A percentile compares a stretch with the other conserved stretches of the same genome.
Conservation (phyloP, 805 yeast genomes). For the Ogataea ganodermae region DNA sequence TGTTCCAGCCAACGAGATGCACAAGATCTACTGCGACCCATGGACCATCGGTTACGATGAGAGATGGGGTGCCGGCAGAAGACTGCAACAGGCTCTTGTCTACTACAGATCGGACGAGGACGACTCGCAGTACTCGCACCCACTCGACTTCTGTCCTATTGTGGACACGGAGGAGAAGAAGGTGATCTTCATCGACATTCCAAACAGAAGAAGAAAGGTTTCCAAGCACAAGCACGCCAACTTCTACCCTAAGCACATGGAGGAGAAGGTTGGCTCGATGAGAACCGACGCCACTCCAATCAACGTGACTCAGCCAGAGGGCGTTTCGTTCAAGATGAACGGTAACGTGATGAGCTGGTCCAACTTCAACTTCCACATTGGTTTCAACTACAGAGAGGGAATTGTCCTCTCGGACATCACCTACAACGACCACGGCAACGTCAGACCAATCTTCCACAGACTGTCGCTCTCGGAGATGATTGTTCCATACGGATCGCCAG, state of each 20-base stretch:
- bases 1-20: constrained; percentile 61
- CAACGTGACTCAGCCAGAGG: constrained; percentile 76
- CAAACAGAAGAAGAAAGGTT: constrained; percentile 70
- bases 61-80: constrained; percentile 74
- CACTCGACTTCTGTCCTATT: constrained; percentile 81
- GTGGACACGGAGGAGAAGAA: constrained; percentile 70
- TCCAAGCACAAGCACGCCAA: constrained; percentile 68
- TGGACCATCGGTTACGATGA: constrained; percentile 66
- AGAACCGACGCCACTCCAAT: constrained; percentile 68
- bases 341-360: constrained; percentile 77
- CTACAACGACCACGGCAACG: constrained; percentile 75
- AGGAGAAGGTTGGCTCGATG: constrained; percentile 62
- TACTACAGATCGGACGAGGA: constrained; percentile 76
- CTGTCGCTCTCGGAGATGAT: constrained; percentile 79
- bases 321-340: constrained; percentile 72
- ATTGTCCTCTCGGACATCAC: constrained; percentile 73
- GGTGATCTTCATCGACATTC: constrained; percentile 75
- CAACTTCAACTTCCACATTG: constrained; percentile 75
- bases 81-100: constrained; percentile 80
- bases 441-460: constrained; percentile 75
- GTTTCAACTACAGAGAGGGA: constrained; percentile 86
- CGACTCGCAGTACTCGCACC: constrained; percentile 68
- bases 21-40: constrained; percentile 62
- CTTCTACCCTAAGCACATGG: constrained; percentile 66
- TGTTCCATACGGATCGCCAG: constrained; percentile 82